Conservation (phyloP, 148 eudicot species). For the Chenopodium suecicum region DNA sequence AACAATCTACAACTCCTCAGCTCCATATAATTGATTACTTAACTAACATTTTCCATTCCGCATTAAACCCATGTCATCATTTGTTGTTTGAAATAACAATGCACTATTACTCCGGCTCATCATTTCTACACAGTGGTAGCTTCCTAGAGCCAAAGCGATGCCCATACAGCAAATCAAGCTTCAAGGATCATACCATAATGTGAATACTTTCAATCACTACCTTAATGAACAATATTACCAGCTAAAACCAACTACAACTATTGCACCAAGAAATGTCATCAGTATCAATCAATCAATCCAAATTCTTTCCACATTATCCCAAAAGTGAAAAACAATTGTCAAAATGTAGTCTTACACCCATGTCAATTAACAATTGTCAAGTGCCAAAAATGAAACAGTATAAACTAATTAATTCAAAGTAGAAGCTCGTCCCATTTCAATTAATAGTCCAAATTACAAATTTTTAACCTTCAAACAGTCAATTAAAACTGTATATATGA, state of each 20-base stretch:
- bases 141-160: neutral
- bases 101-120: neutral
- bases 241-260: neutral
- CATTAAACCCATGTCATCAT: neutral
- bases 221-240: neutral
- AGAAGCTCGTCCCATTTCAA: conserved; percentile 9
- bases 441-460: neutral
- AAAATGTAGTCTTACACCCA: neutral
- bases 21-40: neutral
- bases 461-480: neutral
- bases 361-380: neutral
- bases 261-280: neutral
- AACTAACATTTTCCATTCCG: neutral
- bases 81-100: neutral
- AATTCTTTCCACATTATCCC: neutral
- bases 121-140: neutral
- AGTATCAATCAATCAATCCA: neutral
- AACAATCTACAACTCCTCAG: neutral
- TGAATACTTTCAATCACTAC: neutral
- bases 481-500: neutral
- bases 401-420: neutral
- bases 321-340: neutral
- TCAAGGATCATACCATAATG: neutral
- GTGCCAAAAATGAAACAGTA: neutral
- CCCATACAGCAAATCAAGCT: neutral